Evolutionary conservation across 169 alveolate genomes (phyloP), one percentile per base, ranked within the genome.

Genomic region (Eimeria praecox): DNA sequence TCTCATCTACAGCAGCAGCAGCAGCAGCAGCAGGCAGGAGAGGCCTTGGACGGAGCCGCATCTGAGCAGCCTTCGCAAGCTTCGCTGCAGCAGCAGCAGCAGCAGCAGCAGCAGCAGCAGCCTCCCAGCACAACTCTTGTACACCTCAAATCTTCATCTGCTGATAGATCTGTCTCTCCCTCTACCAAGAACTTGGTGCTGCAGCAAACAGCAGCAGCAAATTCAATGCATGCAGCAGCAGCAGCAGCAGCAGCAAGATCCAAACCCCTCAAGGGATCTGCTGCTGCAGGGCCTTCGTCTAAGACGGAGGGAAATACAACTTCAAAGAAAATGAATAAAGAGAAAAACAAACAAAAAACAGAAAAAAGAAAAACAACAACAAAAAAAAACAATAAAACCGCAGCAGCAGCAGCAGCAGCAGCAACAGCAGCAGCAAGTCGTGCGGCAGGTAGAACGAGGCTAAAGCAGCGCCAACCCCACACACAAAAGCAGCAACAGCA

Each of bases 1-100:
- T n/a, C n/a, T n/a, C n/a, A n/a, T n/a, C n/a, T n/a, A n/a, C n/a
- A 35, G 80, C 80, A 69, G 80, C 80, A 30, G 80, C 80, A 69
- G 80, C 80, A 69, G 80, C 80, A 69, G 44, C 75, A 64, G 75
- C 59, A 52, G 59, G 10, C n/a, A 22, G n/a, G n/a, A n/a, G n/a
- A n/a, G n/a, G n/a, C n/a, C 40, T 69, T 30, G 40, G 44, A 42
- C 44, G 80, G 14, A 38, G 6, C 44, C 18, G 66, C 8, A 3
- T 56, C 66, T 9, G 66, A 3, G 27, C 66, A 20, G 27, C 20
- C 66, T 56, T 9, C 24, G 27, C 8, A 14, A 2, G 66, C 27
- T 27, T 56, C 66, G 10, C 66, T 56, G 66, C 66, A 18, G 56
- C 20, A 8, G 66, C 66, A 56, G 66, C 66, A 56, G 66, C 66